These are phyloP conservation scores for Diaporthe australafricana DNA, from an alignment of 2,329 filamentous ascomycete species.

Conservation along the genomic window DNA sequence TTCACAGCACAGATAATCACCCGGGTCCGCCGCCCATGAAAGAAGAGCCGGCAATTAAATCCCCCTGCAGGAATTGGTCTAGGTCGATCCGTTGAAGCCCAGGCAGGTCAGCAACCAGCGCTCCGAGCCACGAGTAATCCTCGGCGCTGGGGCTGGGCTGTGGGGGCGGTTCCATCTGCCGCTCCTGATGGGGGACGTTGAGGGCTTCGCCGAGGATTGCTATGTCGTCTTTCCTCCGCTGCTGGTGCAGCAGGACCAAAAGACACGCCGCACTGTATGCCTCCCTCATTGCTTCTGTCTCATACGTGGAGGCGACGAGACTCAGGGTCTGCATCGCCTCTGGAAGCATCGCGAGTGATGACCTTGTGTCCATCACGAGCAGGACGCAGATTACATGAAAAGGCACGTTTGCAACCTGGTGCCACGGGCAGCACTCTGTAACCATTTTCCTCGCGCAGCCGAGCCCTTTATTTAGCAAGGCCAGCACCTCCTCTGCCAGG, in stretches of 20 bases:
- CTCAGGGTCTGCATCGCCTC: constrained; percentile 62
- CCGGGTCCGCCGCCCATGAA: constrained; percentile 22
- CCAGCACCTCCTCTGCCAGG: constrained; percentile 59
- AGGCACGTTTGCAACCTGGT: constrained; percentile 69
- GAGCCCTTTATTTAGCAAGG: constrained; percentile 57
- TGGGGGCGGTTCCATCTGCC: constrained; percentile 29
- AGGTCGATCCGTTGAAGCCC: constrained; percentile 56
- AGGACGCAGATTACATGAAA: constrained; percentile 69
- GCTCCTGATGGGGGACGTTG: constrained; percentile 47
- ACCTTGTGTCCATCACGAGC: constrained; percentile 64
- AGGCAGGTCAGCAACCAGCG: constrained; percentile 56
- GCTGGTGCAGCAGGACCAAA: constrained; percentile 63
- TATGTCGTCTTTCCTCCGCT: constrained; percentile 58
- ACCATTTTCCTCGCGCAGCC: constrained; percentile 60
- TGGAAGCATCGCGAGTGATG: constrained; percentile 59
- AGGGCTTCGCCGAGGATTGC: constrained; percentile 52
- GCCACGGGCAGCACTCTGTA: constrained; percentile 62
- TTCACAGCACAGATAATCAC: neutral
- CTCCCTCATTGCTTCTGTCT: constrained; percentile 61
- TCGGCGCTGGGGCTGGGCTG: constrained; percentile 40
- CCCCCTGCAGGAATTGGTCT: constrained; percentile 48
- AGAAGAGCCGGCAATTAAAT: constrained; percentile 29
- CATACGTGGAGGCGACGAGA: constrained; percentile 55
- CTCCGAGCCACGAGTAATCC: constrained; percentile 56
- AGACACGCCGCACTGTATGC: constrained; percentile 66